Evolutionary conservation across 805 yeast species (phyloP).

Genomic region (Candida takata): DNA sequence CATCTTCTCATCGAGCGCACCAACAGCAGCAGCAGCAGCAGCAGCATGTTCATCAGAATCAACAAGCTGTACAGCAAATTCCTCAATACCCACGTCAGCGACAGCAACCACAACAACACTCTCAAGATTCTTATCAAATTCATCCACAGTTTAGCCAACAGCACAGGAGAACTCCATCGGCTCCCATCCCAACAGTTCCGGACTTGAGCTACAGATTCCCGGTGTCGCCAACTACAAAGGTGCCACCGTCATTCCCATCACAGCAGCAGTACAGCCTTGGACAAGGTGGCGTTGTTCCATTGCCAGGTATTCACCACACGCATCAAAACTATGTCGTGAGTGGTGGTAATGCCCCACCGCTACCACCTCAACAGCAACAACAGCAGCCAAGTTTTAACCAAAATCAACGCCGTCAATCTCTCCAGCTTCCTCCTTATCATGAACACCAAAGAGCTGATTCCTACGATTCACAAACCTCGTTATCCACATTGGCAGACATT

Average conservation of each 20-base stretch:
- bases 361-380: background rate
- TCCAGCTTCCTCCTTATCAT: slow-evolving; percentile 12
- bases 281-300: too few relatives aligned
- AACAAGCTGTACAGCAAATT: background rate
- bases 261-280: too few relatives aligned
- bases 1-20: background rate
- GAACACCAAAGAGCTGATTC: slow-evolving; percentile 15
- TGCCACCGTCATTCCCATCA: too few relatives aligned
- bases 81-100: background rate
- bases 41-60: background rate
- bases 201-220: slow-evolving; percentile 2
- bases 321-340: too few relatives aligned
- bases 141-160: background rate
- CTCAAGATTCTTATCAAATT: background rate
- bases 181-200: background rate
- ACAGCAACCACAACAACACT: background rate
- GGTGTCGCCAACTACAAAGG: slow-evolving; percentile 1
- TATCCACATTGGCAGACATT: slow-evolving; percentile 22
- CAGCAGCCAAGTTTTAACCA: background rate
- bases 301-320: too few relatives aligned
- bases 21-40: background rate
- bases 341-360: background rate
- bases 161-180: background rate
- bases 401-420: slow-evolving; percentile 8
- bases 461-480: slow-evolving; percentile 18